Base-by-base conservation (phyloP, 2,329 filamentous ascomycete species). In the Pezicula carpinea region DNA sequence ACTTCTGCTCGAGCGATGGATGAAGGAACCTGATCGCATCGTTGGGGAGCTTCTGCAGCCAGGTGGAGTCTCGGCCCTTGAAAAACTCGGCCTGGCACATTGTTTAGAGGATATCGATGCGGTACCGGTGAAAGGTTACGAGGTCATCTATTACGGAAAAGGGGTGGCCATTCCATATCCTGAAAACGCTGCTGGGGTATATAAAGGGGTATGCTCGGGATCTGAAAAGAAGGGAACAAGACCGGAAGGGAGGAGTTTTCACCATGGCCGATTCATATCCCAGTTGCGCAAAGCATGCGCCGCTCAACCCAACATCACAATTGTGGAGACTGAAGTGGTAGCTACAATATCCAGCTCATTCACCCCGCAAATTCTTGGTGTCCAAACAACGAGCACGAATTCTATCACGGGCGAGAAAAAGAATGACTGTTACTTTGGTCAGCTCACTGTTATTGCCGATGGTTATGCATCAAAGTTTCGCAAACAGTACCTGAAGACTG, bases 31-130 rank as follows among this genome's bases (percentile, higher is more conserved):
- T 17, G 87, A 97, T 70, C 83, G 93, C 54, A 99, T 99, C 57
- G 90, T 99, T 40, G 93, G 93, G 59, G 93, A 99, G 71, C 72
- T 99, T 54, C 73, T 99, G 59, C 93, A 99, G 69, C 93, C 93
- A 0, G 93, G 93, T 43, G 93, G 93, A 42, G 83, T 96, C 29
- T 74, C 80, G 44, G 87, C 93, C 6, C 74, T 99, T 59, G 78
- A 83, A 61, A 82, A 87, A 63, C 73, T 99, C 42, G 93, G 93
- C 3, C 70, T 99, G 53, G 76, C 74, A 46, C 80, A 91, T 59
- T 95, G 89, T 64, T 70, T 97, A 49, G 89, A 97, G 49, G 87
- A 72, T 48, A 97, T 99, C 59, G 93, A 99, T 64, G 83, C 90
- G 4, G 76, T 95, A 39, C 76, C 81, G 18, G 90, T 89, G 59